phyloP scores from a whole-genome alignment of 1,284 basidiomycete species.

The Boletus semigastroideus region DNA sequence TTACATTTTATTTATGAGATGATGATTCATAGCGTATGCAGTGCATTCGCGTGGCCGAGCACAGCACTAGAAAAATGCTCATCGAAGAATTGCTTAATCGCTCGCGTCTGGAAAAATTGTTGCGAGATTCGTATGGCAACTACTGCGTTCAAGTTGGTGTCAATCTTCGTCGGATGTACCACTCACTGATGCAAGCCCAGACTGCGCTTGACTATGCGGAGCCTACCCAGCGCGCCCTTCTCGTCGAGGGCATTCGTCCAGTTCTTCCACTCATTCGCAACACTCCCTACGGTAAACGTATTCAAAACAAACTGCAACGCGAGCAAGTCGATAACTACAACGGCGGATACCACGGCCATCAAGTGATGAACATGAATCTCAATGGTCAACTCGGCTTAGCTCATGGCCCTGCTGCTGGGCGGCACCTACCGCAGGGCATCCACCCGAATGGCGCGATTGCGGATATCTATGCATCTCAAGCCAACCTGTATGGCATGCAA shows the following conservation, averaged over 20 bases:
- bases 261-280: conserved; percentile 94
- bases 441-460: conserved; percentile 58
- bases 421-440: conserved; percentile 55
- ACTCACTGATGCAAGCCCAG: conserved; percentile 40
- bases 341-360: conserved; percentile 57
- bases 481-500: conserved; percentile 58
- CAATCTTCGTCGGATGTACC: neutral
- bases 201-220: conserved; percentile 96
- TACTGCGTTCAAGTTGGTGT: conserved; percentile 81
- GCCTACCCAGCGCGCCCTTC: conserved; percentile 76
- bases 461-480: conserved; percentile 67
- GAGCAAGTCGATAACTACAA: conserved; percentile 79
- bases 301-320: conserved; percentile 94
- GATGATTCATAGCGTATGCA: conserved; percentile 36
- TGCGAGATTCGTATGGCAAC: conserved; percentile 94
- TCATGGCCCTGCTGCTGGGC: conserved; percentile 41
- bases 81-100: conserved; percentile 97
- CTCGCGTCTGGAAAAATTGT: conserved; percentile 90
- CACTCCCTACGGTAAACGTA: conserved; percentile 96
- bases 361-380: conserved; percentile 58
- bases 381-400: conserved; percentile 53
- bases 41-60: conserved; percentile 98
- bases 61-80: conserved; percentile 89
- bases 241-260: conserved; percentile 96
- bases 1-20: neutral